These are phyloP conservation scores for Macroventuria anomochaeta DNA, from an alignment of 2,329 filamentous ascomycete species.

Conservation along the genomic window DNA sequence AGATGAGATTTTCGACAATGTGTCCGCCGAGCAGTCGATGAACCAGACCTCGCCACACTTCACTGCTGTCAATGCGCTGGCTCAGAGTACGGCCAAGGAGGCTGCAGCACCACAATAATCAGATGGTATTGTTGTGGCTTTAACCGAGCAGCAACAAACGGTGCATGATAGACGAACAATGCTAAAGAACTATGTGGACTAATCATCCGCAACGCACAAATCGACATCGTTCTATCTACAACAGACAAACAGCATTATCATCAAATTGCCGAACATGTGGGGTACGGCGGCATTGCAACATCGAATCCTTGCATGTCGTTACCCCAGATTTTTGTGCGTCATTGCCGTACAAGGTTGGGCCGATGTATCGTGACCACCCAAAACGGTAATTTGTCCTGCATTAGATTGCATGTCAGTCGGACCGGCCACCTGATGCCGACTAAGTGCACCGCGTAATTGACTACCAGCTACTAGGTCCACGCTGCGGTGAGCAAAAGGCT, in stretches of 20 bases:
- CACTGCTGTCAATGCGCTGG: slow-evolving; percentile 1
- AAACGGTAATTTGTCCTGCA: slow-evolving; percentile 9
- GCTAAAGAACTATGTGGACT: neutral
- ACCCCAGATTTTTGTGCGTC: slow-evolving; percentile 12
- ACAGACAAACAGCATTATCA: neutral
- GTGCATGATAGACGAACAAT: neutral
- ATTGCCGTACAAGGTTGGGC: neutral
- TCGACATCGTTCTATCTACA: neutral
- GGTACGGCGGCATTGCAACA: slow-evolving; percentile 18
- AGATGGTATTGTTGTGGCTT: neutral
- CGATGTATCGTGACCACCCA: slow-evolving; percentile 1
- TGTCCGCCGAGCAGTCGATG: slow-evolving; percentile 9
- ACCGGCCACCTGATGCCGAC: slow-evolving; percentile 1
- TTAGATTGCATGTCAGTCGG: neutral
- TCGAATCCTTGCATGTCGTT: slow-evolving; percentile 21
- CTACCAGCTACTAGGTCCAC: slow-evolving; percentile 7
- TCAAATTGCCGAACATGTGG: neutral
- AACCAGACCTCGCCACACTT: slow-evolving; percentile 9
- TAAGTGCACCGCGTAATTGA: neutral
- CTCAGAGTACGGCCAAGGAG: neutral
- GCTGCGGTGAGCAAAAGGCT: neutral
- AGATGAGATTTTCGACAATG: slow-evolving; percentile 5
- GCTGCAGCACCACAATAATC: neutral
- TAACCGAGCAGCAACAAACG: neutral
- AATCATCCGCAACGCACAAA: neutral